These are phyloP conservation scores for Sugiyamaella lignohabitans DNA, from an alignment of 805 yeast genomes.

Conservation along the genomic window DNA sequence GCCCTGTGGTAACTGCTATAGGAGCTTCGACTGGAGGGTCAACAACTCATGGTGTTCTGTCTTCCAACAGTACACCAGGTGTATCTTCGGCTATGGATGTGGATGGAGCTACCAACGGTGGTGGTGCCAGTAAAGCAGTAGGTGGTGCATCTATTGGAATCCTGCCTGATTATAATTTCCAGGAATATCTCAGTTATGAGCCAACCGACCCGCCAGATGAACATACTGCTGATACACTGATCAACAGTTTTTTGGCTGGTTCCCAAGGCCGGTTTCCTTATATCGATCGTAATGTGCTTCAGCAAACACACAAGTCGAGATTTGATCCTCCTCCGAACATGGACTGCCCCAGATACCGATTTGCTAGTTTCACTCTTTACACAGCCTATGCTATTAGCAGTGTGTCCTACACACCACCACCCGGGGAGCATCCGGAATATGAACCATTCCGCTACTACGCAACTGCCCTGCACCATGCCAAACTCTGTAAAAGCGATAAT, in stretches of 20 bases:
- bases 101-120: not conserved
- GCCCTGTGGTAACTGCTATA: too few species aligned
- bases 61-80: not conserved
- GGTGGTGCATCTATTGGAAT: conserved; percentile 12
- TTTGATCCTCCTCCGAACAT: conserved; percentile 10
- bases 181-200: conserved; percentile 15
- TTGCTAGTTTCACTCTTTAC: conserved; percentile 17
- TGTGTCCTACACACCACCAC: conserved; percentile 5
- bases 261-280: conserved; percentile 19
- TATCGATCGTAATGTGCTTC: conserved; percentile 17
- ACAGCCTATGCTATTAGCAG: conserved; percentile 17
- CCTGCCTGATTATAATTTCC: conserved; percentile 19
- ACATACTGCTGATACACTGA: conserved; percentile 13
- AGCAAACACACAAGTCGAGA: conserved; percentile 16
- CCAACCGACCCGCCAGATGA: conserved; percentile 17
- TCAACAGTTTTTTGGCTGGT: conserved; percentile 15
- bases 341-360: conserved; percentile 19
- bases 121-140: too few species aligned
- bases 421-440: conserved; percentile 5
- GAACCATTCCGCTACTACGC: conserved; percentile 47
- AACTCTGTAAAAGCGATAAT: conserved; percentile 36
- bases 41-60: too few species aligned
- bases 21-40: too few species aligned
- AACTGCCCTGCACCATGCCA: conserved; percentile 51
- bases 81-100: not conserved